Evolutionary conservation across 2,329 filamentous ascomycete genomes (phyloP).

Genomic region (Pseudopithomyces maydicus): DNA sequence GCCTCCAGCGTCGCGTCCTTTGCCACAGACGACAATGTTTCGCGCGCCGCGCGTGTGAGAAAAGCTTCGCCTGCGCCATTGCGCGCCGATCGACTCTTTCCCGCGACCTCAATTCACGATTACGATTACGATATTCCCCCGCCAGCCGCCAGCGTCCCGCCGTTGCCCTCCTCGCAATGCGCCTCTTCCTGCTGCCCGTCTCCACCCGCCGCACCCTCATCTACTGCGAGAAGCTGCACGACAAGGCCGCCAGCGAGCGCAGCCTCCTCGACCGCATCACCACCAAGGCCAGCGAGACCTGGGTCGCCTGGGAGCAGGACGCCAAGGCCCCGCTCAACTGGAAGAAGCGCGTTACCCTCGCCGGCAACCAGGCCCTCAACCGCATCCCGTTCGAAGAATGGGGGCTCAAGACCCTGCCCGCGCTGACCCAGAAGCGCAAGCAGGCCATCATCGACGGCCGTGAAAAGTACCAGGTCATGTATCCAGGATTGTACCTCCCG

Average conservation of each 20-base stretch:
- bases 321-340: conserved; percentile 68
- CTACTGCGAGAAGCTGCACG: conserved; percentile 80
- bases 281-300: conserved; percentile 73
- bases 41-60: conserved; percentile 18
- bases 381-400: conserved; percentile 97
- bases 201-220: conserved; percentile 89
- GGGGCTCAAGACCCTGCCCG: conserved; percentile 92
- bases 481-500: conserved; percentile 73
- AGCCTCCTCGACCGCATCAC: conserved; percentile 72
- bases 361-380: conserved; percentile 83
- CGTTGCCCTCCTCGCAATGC: conserved; percentile 62
- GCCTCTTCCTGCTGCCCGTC: conserved; percentile 90
- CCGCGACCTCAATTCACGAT: too few relatives aligned
- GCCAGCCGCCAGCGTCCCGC: conserved; percentile 16
- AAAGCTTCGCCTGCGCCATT: conserved; percentile 13
- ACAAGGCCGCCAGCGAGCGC: conserved; percentile 54
- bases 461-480: conserved; percentile 74
- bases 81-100: too few relatives aligned
- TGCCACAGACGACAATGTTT: conserved; percentile 27
- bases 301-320: conserved; percentile 86
- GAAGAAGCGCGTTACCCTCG: conserved; percentile 84
- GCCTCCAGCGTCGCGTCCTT: not conserved
- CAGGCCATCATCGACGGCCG: conserved; percentile 67
- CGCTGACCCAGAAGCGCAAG: conserved; percentile 70
- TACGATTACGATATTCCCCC: too few relatives aligned